Evolutionary conservation across 2,329 filamentous ascomycete species (phyloP).

Genomic region (Aspergillus oerlinghausenensis): DNA sequence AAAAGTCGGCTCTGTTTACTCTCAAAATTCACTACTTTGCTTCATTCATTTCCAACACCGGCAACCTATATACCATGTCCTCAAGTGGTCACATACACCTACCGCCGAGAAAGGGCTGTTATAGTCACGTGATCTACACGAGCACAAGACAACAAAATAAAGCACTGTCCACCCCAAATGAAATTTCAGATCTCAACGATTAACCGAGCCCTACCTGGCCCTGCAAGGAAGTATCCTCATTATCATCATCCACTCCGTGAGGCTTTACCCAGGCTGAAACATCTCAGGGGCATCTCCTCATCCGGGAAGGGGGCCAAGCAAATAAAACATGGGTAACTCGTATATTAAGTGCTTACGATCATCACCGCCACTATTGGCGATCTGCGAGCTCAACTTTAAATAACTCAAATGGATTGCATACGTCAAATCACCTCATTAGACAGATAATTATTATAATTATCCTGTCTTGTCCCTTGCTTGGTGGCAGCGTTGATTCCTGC

Average conservation of each 20-base stretch:
- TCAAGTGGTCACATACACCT: neutral
- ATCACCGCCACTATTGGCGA: neutral
- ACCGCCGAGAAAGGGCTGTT: neutral
- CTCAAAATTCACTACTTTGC: too few species aligned
- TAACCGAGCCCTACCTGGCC: too few species aligned
- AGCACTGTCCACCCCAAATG: neutral
- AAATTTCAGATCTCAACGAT: neutral
- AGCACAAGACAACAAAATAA: too few species aligned
- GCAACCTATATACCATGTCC: neutral
- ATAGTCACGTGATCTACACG: neutral
- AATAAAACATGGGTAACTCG: too few species aligned
- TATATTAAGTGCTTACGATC: neutral
- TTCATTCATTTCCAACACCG: too few species aligned
- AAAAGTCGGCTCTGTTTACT: too few species aligned
- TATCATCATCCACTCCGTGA: neutral
- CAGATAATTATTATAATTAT: too few species aligned
- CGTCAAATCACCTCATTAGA: neutral
- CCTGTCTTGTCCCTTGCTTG: neutral
- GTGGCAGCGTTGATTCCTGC: neutral
- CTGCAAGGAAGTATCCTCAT: neutral
- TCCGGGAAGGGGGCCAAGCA: neutral
- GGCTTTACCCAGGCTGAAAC: too few species aligned
- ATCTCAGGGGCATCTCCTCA: too few species aligned
- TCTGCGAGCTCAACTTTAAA: neutral
- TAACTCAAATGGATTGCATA: neutral